Evolutionary conservation across 1,139 yeast species (phyloP).

Genomic region (Candida freyschussii): DNA sequence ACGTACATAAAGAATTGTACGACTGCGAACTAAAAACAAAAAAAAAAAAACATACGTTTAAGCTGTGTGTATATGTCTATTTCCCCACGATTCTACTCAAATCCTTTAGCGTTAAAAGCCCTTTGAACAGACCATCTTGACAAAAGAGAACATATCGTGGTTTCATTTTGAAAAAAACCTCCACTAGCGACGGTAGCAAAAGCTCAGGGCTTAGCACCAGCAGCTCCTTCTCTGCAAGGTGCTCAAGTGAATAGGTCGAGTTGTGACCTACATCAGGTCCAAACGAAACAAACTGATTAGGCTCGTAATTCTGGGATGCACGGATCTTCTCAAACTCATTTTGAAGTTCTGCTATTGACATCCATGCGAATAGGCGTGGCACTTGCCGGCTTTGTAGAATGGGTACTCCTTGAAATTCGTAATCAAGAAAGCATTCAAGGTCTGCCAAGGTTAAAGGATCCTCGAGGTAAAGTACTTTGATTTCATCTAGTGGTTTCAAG

Average conservation of each 20-base stretch:
- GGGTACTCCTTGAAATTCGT: slow-evolving; percentile 36
- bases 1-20: no score
- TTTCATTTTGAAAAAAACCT: slow-evolving; percentile 23
- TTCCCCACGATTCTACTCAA: slow-evolving; percentile 4
- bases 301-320: slow-evolving; percentile 4
- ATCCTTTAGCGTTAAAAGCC: slow-evolving; percentile 22
- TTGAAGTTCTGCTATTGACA: slow-evolving; percentile 33
- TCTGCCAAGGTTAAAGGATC: slow-evolving; percentile 15
- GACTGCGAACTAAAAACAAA: no score
- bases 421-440: slow-evolving; percentile 7
- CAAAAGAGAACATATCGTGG: slow-evolving; percentile 22
- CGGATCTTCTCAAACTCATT: slow-evolving; percentile 24
- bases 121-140: slow-evolving; percentile 18
- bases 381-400: slow-evolving; percentile 29
- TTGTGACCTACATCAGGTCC: slow-evolving; percentile 4
- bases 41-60: no score
- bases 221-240: slow-evolving; percentile 18
- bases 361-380: slow-evolving; percentile 36
- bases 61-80: no score
- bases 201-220: slow-evolving; percentile 14
- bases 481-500: slow-evolving; percentile 13
- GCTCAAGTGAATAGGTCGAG: slow-evolving; percentile 8
- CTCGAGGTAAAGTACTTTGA: slow-evolving; percentile 17
- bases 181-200: slow-evolving; percentile 22
- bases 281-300: slow-evolving; percentile 19